phyloP scores from a whole-genome alignment of 345 rosid species.

The Iberis pinnata region DNA sequence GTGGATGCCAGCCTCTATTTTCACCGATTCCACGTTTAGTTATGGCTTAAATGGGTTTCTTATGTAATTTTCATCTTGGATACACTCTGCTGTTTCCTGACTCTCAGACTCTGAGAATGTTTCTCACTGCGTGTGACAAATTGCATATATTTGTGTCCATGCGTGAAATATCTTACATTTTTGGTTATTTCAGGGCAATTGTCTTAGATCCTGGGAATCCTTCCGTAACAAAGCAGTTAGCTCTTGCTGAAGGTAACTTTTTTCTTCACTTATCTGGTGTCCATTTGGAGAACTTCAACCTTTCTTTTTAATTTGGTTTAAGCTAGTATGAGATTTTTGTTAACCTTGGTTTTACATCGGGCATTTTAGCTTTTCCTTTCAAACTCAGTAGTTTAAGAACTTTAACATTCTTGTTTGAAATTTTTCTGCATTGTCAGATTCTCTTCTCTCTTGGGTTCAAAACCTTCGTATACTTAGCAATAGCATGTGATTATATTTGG shows the following conservation, averaged over 20 bases:
- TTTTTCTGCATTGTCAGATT: slow-evolving; percentile 13
- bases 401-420: slow-evolving; percentile 14
- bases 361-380: slow-evolving; percentile 8
- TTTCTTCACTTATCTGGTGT: slow-evolving; percentile 3
- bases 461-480: slow-evolving; percentile 9
- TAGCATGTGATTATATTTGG: slow-evolving; percentile 7
- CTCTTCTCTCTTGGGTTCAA: slow-evolving; percentile 11
- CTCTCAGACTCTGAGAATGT: background rate
- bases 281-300: slow-evolving; percentile 1
- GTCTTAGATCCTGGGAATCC: slow-evolving; percentile 82
- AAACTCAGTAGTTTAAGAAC: slow-evolving; percentile 9
- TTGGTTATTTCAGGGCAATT: slow-evolving; percentile 60
- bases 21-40: slow-evolving; percentile 7
- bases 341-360: slow-evolving; percentile 13
- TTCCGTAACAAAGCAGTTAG: slow-evolving; percentile 63
- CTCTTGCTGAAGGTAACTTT: slow-evolving; percentile 70
- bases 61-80: slow-evolving; percentile 2
- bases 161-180: slow-evolving; percentile 15
- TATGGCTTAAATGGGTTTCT: slow-evolving; percentile 10
- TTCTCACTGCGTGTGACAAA: slow-evolving; percentile 7
- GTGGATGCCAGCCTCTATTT: slow-evolving; percentile 17
- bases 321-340: slow-evolving; percentile 11
- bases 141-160: slow-evolving; percentile 13
- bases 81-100: slow-evolving; percentile 8
- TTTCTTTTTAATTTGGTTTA: slow-evolving; percentile 7